Percentiles rank a stretch among this genome's conserved stretches.
Evolutionary conservation across 768 basidiomycete genomes (phyloP).

Genomic region (Tricholoma sp.): DNA sequence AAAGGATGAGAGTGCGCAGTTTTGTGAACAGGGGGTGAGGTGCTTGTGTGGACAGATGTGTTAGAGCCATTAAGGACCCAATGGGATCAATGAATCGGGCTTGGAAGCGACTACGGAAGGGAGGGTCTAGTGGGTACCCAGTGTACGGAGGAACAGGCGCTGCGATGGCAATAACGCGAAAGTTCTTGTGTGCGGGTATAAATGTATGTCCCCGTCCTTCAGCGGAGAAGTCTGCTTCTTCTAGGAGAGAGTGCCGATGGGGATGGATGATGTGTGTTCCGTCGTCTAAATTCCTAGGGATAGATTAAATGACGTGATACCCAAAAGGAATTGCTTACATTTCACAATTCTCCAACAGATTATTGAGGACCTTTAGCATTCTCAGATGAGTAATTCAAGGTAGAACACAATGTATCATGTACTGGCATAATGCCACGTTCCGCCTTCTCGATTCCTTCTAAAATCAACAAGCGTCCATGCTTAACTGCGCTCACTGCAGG

Average conservation of each 20-base stretch:
- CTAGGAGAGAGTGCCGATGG: slow-evolving; percentile 49
- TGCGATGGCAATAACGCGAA: slow-evolving; percentile 64
- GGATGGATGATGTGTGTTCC: slow-evolving; percentile 67
- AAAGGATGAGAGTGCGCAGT: slow-evolving; percentile 51
- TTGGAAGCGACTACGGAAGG: slow-evolving; percentile 65
- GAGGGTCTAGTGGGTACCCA: slow-evolving; percentile 62
- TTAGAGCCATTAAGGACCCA: slow-evolving; percentile 41
- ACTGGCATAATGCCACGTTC: slow-evolving; percentile 72
- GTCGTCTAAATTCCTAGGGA: slow-evolving; percentile 57
- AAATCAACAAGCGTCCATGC: slow-evolving; percentile 55
- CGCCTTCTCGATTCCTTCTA: slow-evolving; percentile 70
- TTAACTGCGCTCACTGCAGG: slow-evolving; percentile 64
- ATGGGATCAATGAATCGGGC: slow-evolving; percentile 62
- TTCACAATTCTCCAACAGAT: slow-evolving; percentile 67
- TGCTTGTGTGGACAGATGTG: slow-evolving; percentile 7
- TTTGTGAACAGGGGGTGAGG: slow-evolving; percentile 33
- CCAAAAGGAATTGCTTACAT: slow-evolving; percentile 33
- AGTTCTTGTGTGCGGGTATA: slow-evolving; percentile 62
- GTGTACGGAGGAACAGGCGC: slow-evolving; percentile 66
- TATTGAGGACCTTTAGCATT: slow-evolving; percentile 46
- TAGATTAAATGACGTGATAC: not conserved
- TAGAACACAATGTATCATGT: slow-evolving; percentile 14
- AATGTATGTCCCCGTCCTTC: slow-evolving; percentile 39
- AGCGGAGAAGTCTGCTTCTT: slow-evolving; percentile 23
- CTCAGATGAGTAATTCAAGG: not conserved